Percentiles rank a stretch among this genome's conserved stretches.
phyloP scores from a whole-genome alignment of 495 filamentous ascomycete species.

The Neurospora sp. region DNA sequence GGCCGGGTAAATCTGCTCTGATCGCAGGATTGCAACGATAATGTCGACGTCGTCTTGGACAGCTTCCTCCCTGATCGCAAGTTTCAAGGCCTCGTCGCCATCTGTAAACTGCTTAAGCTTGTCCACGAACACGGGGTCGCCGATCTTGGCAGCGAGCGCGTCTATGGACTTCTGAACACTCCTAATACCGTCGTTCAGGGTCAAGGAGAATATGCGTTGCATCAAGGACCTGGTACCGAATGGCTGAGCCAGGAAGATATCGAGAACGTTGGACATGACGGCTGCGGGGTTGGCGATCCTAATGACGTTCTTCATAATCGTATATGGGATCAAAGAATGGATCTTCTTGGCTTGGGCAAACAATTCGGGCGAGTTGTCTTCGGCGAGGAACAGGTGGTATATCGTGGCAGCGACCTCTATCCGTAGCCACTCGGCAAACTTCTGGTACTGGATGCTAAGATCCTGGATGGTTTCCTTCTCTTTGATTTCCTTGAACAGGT shows the following conservation, averaged over 20 bases:
- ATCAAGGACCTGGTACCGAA: constrained; percentile 82
- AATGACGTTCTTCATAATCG: constrained; percentile 89
- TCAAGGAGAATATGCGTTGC: constrained; percentile 87
- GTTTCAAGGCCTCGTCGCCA: constrained; percentile 61
- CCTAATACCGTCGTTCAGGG: constrained; percentile 80
- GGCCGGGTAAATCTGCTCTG: constrained; percentile 58
- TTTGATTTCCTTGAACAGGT: constrained; percentile 84
- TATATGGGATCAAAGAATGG: constrained; percentile 88
- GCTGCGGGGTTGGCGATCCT: constrained; percentile 90
- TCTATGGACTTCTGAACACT: constrained; percentile 79
- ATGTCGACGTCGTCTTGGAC: constrained; percentile 62
- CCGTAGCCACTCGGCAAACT: constrained; percentile 96
- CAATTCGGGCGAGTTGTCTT: constrained; percentile 93
- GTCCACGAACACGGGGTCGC: constrained; percentile 64
- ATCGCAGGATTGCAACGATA: constrained; percentile 70
- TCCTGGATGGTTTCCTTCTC: constrained; percentile 78
- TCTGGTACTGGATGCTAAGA: constrained; percentile 87
- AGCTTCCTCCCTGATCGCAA: constrained; percentile 63
- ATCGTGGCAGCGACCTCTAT: constrained; percentile 96
- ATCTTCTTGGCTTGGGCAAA: constrained; percentile 91
- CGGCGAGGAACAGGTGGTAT: constrained; percentile 94
- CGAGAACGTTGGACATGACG: constrained; percentile 86
- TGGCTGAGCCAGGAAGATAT: constrained; percentile 90
- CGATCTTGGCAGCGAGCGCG: constrained; percentile 59
- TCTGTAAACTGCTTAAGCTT: constrained; percentile 75